These are phyloP conservation scores for Stagonosporopsis chrysanthemi DNA, from an alignment of 2,329 filamentous ascomycete species.

Conservation along the genomic window DNA sequence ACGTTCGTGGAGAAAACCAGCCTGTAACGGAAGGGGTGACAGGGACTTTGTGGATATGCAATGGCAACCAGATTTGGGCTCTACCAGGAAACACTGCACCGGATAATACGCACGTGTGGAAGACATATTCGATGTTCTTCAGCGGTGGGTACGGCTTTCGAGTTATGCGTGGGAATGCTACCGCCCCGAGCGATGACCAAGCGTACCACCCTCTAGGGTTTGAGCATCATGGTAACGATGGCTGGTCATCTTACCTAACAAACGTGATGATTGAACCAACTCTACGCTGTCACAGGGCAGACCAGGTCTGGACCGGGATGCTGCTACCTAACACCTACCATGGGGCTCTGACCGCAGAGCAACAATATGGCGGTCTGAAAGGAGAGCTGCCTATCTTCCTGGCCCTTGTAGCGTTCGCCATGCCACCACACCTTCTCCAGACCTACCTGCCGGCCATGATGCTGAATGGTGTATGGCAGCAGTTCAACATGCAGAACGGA, in stretches of 20 bases:
- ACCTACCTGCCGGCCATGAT: constrained; percentile 29
- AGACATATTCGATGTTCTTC: constrained; percentile 35
- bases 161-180: constrained; percentile 29
- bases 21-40: not conserved
- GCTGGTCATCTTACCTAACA: constrained; percentile 34
- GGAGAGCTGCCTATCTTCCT: constrained; percentile 47
- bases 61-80: not conserved
- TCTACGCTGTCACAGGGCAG: constrained; percentile 16
- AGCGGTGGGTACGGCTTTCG: constrained; percentile 30
- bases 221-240: constrained; percentile 24
- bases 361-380: constrained; percentile 28
- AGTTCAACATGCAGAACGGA: constrained; percentile 10
- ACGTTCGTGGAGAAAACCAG: constrained; percentile 6
- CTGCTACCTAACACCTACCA: constrained; percentile 41
- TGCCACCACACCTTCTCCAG: constrained; percentile 11
- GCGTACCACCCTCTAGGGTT: constrained; percentile 36
- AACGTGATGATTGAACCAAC: constrained; percentile 23
- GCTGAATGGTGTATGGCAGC: constrained; percentile 23
- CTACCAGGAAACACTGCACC: not conserved
- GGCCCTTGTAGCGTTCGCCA: constrained; percentile 40
- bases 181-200: not conserved
- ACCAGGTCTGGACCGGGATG: constrained; percentile 29
- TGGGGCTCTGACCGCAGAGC: not conserved
- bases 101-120: not conserved
- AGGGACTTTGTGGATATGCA: not conserved